These are phyloP conservation scores for Mycosphaerella arachidis DNA, from an alignment of 2,329 filamentous ascomycete species.

Conservation along the genomic window DNA sequence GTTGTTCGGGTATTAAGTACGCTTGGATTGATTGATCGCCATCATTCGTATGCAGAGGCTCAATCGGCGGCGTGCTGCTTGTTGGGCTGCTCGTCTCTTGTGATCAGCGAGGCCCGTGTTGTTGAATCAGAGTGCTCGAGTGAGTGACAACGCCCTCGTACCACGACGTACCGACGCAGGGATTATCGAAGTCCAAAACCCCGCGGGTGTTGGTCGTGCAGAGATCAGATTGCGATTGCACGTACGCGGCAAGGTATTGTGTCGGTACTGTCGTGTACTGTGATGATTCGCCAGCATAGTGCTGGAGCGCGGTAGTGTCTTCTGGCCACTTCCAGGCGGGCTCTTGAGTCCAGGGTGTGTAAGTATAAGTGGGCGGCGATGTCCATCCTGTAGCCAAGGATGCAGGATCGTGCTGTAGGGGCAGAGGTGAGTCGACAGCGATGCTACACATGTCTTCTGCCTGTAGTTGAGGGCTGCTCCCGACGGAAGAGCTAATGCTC, in stretches of 20 bases:
- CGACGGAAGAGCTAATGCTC: slow-evolving; percentile 6
- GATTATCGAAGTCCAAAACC: not conserved
- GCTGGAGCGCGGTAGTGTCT: not conserved
- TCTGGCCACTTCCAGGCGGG: slow-evolving; percentile 10
- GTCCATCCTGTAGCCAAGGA: not conserved
- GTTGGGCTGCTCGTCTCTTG: not conserved
- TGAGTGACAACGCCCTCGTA: not conserved
- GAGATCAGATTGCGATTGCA: not conserved
- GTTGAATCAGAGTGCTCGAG: not conserved
- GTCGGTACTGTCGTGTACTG: not conserved
- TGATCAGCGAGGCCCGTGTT: not conserved
- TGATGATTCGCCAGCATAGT: not conserved
- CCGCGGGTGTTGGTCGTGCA: not conserved
- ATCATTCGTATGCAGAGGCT: no score
- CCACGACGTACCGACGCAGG: not conserved
- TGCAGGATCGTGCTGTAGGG: not conserved
- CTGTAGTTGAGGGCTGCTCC: slow-evolving; percentile 7
- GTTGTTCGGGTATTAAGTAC: no score
- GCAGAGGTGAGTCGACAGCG: not conserved
- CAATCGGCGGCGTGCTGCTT: no score
- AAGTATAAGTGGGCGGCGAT: not conserved
- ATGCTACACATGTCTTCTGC: not conserved
- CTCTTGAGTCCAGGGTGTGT: slow-evolving; percentile 6
- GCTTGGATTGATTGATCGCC: no score
- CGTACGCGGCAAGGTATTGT: not conserved